A percentile compares a stretch with the other conserved stretches of the same genome.
Conservation (phyloP, 176 grass and related monocot genomes). For the Oryza coarctata region DNA sequence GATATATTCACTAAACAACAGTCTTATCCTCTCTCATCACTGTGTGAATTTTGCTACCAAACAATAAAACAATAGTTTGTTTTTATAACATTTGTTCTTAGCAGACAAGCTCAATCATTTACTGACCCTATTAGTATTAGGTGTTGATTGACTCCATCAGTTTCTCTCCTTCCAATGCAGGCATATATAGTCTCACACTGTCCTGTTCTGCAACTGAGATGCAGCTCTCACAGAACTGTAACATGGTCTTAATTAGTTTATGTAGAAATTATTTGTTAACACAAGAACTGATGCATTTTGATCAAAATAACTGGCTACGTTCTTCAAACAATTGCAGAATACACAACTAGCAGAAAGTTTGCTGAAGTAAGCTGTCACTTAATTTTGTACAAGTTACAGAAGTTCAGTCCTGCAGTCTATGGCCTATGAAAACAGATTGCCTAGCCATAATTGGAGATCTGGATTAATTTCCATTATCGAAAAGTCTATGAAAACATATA, state of each 20-base stretch:
- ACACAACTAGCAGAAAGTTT: slow-evolving; percentile 32
- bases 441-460: background rate
- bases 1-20: slow-evolving; percentile 22
- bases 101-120: slow-evolving; percentile 26
- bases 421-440: background rate
- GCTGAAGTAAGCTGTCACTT: slow-evolving; percentile 32
- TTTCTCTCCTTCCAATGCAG: slow-evolving; percentile 6
- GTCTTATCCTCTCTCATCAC: slow-evolving; percentile 22
- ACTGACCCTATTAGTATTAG: background rate
- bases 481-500: background rate
- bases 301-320: background rate
- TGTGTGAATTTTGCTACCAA: background rate
- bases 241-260: slow-evolving; percentile 19
- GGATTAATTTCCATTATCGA: no score
- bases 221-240: background rate
- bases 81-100: slow-evolving; percentile 10
- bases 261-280: background rate
- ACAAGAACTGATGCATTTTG: background rate
- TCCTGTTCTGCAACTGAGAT: slow-evolving; percentile 20
- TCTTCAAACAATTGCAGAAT: slow-evolving; percentile 28
- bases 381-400: background rate
- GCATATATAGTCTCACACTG: background rate
- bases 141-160: background rate
- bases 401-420: slow-evolving; percentile 10
- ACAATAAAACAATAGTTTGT: background rate